phyloP scores from a whole-genome alignment of 2,329 filamentous ascomycete genomes.

The Teratosphaeria nubilosa region DNA sequence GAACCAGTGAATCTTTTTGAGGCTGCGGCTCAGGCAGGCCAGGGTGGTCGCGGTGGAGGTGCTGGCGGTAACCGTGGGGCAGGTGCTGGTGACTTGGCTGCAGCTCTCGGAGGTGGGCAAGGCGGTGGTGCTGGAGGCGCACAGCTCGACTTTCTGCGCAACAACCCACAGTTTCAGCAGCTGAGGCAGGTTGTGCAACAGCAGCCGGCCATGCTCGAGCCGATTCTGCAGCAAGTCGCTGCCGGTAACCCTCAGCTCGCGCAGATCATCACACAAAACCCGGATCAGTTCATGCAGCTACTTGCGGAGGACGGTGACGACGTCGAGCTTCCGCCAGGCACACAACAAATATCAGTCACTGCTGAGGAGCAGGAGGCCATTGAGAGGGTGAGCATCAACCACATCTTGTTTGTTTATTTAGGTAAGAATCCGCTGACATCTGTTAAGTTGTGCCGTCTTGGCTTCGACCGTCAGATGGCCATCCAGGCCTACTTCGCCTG shows the following conservation, averaged over 20 bases:
- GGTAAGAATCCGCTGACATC: conserved; percentile 9
- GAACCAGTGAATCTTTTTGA: conserved; percentile 82
- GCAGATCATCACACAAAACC: conserved; percentile 81
- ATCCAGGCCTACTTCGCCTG: conserved; percentile 99
- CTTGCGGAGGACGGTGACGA: conserved; percentile 84
- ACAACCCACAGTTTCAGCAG: conserved; percentile 96
- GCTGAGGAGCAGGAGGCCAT: conserved; percentile 96
- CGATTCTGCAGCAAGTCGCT: conserved; percentile 90
- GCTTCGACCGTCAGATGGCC: conserved; percentile 84
- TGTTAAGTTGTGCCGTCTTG: conserved; percentile 71
- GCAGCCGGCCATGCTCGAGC: conserved; percentile 96
- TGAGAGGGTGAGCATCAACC: conserved; percentile 59
- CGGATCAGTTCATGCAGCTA: conserved; percentile 84
- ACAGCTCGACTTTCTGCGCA: conserved; percentile 85
- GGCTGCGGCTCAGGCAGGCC: conserved; percentile 61
- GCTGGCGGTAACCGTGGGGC: conserved; percentile 34
- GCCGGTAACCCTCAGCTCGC: conserved; percentile 91
- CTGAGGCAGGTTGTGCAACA: conserved; percentile 94
- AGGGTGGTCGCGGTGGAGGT: conserved; percentile 20
- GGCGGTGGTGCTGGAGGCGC: conserved; percentile 42
- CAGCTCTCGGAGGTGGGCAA: conserved; percentile 26
- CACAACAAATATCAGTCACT: conserved; percentile 82
- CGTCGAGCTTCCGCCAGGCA: conserved; percentile 73
- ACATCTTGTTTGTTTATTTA: background rate
- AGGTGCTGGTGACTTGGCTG: conserved; percentile 28